phyloP scores from a whole-genome alignment of 768 basidiomycete genomes.

The Boletus vermiculosoides region DNA sequence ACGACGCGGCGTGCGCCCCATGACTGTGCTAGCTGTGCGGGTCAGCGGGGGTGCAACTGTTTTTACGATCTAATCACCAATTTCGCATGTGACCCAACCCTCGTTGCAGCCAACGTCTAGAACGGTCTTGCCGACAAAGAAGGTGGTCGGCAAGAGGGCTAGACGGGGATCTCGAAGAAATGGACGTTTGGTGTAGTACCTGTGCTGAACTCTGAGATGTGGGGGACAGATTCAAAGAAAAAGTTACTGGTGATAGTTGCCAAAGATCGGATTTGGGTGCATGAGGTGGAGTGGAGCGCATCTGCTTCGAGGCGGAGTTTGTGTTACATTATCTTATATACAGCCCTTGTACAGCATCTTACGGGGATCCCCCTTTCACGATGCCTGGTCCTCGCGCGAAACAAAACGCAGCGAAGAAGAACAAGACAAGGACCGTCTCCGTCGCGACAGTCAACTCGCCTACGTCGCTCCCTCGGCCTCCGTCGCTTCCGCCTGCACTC shows the following conservation, averaged over 20 bases:
- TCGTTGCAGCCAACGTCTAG: conserved; percentile 89
- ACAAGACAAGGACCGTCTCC: conserved; percentile 13
- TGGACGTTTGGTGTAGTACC: conserved; percentile 79
- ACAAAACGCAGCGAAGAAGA: conserved; percentile 18
- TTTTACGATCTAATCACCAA: conserved; percentile 42
- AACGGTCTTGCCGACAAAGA: conserved; percentile 58
- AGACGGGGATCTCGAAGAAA: conserved; percentile 62
- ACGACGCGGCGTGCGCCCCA: conserved; percentile 63
- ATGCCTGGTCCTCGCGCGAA: conserved; percentile 32
- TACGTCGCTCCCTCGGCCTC: neutral
- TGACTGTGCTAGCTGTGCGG: conserved; percentile 51
- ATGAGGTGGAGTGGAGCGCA: conserved; percentile 1
- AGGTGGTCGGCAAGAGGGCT: conserved; percentile 49
- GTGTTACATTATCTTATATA: neutral
- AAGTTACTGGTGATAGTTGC: conserved; percentile 72
- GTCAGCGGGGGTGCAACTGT: neutral
- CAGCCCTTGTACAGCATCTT: no score
- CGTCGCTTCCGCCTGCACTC: conserved; percentile 17
- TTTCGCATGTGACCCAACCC: conserved; percentile 81
- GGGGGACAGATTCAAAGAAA: neutral
- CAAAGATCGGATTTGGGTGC: conserved; percentile 39
- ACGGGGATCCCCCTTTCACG: neutral
- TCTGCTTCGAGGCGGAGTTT: neutral
- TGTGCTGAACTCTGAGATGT: conserved; percentile 21
- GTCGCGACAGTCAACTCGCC: conserved; percentile 1